phyloP scores from a whole-genome alignment of 129 eudicot genomes.

The Solidago caesia region DNA sequence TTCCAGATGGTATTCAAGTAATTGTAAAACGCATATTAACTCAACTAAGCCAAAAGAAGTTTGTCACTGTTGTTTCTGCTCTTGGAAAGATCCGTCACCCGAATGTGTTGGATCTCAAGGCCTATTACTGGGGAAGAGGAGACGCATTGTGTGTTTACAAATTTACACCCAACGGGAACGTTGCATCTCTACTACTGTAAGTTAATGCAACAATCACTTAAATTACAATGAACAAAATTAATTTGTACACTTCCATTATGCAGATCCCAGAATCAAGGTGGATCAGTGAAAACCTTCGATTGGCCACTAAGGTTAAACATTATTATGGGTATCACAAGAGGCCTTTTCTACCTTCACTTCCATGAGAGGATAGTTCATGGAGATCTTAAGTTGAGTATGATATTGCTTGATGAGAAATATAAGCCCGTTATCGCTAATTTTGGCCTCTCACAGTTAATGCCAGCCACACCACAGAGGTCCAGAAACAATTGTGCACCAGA shows the following conservation, averaged over 20 bases:
- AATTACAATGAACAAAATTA: constrained; percentile 5
- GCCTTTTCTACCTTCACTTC: constrained; percentile 58
- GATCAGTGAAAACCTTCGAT: constrained; percentile 36
- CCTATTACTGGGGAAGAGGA: constrained; percentile 60
- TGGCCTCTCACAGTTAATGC: constrained; percentile 56
- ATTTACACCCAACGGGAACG: constrained; percentile 54
- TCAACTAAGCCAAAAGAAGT: constrained; percentile 33
- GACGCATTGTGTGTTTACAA: constrained; percentile 64
- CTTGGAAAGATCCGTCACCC: constrained; percentile 63
- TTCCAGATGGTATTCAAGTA: constrained; percentile 54
- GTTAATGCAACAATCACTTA: not conserved
- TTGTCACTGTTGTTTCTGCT: constrained; percentile 45
- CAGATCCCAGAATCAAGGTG: constrained; percentile 39
- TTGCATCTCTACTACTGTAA: constrained; percentile 54
- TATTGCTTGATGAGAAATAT: constrained; percentile 46
- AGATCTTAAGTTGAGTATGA: constrained; percentile 55
- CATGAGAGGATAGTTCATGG: constrained; percentile 55
- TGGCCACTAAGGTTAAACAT: constrained; percentile 52
- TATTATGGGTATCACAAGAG: constrained; percentile 47
- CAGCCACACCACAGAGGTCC: constrained; percentile 7
- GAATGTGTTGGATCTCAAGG: constrained; percentile 58
- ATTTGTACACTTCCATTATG: constrained; percentile 2
- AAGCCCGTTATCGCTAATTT: constrained; percentile 48
- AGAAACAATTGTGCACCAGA: constrained; percentile 67
- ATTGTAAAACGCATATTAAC: constrained; percentile 46